Evolutionary conservation across 257 asterid genomes (phyloP).

Genomic region (Solanum acaule): DNA sequence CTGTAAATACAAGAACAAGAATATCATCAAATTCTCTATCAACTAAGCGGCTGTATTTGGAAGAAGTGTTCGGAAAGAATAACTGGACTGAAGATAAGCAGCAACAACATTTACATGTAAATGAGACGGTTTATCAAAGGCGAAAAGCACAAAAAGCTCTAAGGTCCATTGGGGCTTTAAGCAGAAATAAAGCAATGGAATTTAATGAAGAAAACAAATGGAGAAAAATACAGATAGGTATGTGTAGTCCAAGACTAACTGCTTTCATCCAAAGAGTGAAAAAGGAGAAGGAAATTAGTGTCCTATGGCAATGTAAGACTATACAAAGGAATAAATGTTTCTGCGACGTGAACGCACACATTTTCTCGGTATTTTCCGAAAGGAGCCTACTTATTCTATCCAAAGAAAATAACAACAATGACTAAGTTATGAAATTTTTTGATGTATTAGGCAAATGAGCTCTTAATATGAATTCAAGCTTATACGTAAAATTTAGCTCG

Average conservation of each 20-base stretch:
- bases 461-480: background rate
- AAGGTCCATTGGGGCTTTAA: background rate
- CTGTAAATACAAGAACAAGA: conserved; percentile 28
- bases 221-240: background rate
- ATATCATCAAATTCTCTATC: background rate
- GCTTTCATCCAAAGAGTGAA: background rate
- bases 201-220: background rate
- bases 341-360: background rate
- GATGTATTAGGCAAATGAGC: background rate
- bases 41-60: background rate
- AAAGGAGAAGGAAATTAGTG: background rate
- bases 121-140: background rate
- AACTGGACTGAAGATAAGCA: background rate
- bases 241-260: background rate
- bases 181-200: background rate
- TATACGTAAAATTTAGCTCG: background rate
- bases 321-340: background rate
- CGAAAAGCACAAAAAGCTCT: background rate
- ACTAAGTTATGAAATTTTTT: background rate
- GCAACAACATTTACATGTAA: background rate
- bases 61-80: background rate
- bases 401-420: background rate
- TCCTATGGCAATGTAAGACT: background rate
- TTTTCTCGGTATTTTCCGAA: background rate
- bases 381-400: background rate